A percentile compares a stretch with the other conserved stretches of the same genome.
These are phyloP conservation scores for Pythium monospermum DNA, from an alignment of 352 stramenopile genomes.

Conservation along the genomic window DNA sequence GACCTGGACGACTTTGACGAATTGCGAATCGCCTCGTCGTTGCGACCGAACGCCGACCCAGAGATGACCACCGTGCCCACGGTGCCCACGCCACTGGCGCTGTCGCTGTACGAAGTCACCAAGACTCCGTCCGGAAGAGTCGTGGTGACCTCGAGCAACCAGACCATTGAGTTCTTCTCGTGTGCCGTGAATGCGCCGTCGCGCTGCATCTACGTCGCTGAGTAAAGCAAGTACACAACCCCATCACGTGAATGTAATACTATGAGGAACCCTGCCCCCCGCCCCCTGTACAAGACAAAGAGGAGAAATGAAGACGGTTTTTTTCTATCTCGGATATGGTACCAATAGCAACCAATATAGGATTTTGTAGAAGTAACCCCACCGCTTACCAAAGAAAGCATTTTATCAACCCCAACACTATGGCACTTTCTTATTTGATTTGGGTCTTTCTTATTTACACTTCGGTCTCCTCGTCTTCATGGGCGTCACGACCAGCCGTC, in stretches of 20 bases:
- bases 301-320: no score
- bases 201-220: constrained; percentile 58
- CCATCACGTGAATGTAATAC: constrained; percentile 22
- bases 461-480: not conserved
- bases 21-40: constrained; percentile 24
- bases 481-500: not conserved
- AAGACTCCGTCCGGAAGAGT: constrained; percentile 79
- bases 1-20: constrained; percentile 72
- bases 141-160: constrained; percentile 68
- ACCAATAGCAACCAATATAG: constrained; percentile 24
- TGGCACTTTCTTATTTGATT: not conserved
- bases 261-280: constrained; percentile 16
- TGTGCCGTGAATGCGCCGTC: constrained; percentile 69
- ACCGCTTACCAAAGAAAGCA: no score
- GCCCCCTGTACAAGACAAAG: constrained; percentile 20
- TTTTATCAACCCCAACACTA: no score
- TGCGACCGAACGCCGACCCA: constrained; percentile 27
- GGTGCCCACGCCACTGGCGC: constrained; percentile 56
- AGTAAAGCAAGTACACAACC: constrained; percentile 45
- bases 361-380: constrained; percentile 23
- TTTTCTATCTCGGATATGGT: constrained; percentile 19
- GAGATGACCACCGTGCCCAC: constrained; percentile 80
- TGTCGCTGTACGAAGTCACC: constrained; percentile 71
- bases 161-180: constrained; percentile 85
- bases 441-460: not conserved